Evolutionary conservation across 495 filamentous ascomycete genomes (phyloP).

Genomic region (Tuber umbilicatum): DNA sequence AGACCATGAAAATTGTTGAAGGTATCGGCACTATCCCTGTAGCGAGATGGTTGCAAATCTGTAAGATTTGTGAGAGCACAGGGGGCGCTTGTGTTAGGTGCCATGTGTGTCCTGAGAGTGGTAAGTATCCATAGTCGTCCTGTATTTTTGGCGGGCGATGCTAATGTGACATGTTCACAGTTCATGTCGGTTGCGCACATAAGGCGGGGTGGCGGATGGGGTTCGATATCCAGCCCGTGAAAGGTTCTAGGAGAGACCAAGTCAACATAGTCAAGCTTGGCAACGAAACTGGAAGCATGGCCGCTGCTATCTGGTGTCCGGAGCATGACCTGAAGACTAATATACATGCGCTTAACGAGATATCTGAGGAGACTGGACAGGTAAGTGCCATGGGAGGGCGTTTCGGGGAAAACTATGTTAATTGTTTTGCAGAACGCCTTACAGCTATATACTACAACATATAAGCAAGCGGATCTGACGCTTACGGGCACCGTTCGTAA

Average conservation of each 20-base stretch:
- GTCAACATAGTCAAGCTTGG: slow-evolving; percentile 67
- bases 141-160: background rate
- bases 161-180: slow-evolving; percentile 42
- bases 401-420: slow-evolving; percentile 5
- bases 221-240: slow-evolving; percentile 85
- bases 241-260: slow-evolving; percentile 72
- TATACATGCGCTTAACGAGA: slow-evolving; percentile 71
- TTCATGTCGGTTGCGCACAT: slow-evolving; percentile 87
- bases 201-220: slow-evolving; percentile 74
- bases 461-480: slow-evolving; percentile 88
- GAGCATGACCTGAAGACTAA: slow-evolving; percentile 65
- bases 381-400: slow-evolving; percentile 12
- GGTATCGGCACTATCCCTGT: slow-evolving; percentile 73
- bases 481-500: slow-evolving; percentile 88
- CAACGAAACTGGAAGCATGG: slow-evolving; percentile 67
- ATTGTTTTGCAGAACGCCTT: slow-evolving; percentile 59
- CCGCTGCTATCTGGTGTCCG: slow-evolving; percentile 81
- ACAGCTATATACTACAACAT: slow-evolving; percentile 76
- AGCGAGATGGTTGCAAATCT: slow-evolving; percentile 61
- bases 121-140: slow-evolving; percentile 35
- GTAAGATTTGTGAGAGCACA: slow-evolving; percentile 72
- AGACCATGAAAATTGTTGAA: slow-evolving; percentile 73
- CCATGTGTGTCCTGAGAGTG: slow-evolving; percentile 65
- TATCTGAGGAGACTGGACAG: slow-evolving; percentile 52
- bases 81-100: slow-evolving; percentile 74